These are phyloP conservation scores for Trypanosoma cruzi DNA, from an alignment of 208 protist genomes.

Conservation along the genomic window DNA sequence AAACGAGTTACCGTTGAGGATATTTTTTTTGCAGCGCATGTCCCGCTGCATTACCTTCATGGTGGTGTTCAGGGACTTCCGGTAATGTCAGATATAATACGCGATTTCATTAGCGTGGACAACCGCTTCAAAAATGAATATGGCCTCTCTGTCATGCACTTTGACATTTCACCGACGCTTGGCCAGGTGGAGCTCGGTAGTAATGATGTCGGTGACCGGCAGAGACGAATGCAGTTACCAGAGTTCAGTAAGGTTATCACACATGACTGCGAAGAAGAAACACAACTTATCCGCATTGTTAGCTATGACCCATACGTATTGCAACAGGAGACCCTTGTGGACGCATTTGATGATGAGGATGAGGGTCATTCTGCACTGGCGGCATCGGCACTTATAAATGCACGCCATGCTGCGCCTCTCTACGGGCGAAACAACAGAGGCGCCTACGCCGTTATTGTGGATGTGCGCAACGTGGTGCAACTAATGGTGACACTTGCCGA, in stretches of 20 bases:
- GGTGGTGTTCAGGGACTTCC: constrained; percentile 65
- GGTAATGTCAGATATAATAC: constrained; percentile 79
- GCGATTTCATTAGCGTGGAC: constrained; percentile 89
- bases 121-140: constrained; percentile 90
- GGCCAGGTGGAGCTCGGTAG: constrained; percentile 85
- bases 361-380: constrained; percentile 59
- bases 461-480: constrained; percentile 84
- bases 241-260: constrained; percentile 79
- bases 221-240: constrained; percentile 81
- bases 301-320: constrained; percentile 92
- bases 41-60: constrained; percentile 85
- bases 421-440: constrained; percentile 65
- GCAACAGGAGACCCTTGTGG: constrained; percentile 82
- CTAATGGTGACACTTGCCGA: constrained; percentile 89
- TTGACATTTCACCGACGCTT: constrained; percentile 81
- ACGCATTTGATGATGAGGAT: constrained; percentile 80
- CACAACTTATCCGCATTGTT: constrained; percentile 80
- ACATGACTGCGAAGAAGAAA: constrained; percentile 76
- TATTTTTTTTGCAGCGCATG: constrained; percentile 92
- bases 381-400: constrained; percentile 57
- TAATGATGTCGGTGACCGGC: constrained; percentile 87
- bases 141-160: constrained; percentile 73
- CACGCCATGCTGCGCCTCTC: constrained; percentile 33
- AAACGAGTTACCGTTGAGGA: constrained; percentile 87
- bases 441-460: constrained; percentile 82